A percentile compares a stretch with the other conserved stretches of the same genome.
Conservation (phyloP, 208 protist genomes). For the Crithidia thermophila region DNA sequence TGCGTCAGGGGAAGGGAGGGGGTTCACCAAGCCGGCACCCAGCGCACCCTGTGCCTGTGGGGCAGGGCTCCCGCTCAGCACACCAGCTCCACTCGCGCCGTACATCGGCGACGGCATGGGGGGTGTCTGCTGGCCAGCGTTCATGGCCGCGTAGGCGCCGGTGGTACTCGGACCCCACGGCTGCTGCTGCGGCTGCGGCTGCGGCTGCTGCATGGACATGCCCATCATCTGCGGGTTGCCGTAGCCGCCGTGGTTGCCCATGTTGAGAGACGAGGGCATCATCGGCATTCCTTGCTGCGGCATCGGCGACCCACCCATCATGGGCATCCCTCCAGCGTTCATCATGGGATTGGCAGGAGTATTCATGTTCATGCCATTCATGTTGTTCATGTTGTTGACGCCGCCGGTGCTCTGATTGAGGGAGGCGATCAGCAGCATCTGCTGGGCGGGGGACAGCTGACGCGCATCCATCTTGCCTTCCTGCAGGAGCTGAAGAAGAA, state of each 20-base stretch:
- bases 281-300: slow-evolving; percentile 6
- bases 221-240: slow-evolving; percentile 12
- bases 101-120: neutral
- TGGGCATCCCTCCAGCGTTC: slow-evolving; percentile 1
- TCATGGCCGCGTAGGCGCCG: neutral
- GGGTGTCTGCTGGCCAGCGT: neutral
- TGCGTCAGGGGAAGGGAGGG: slow-evolving; percentile 56
- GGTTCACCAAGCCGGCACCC: slow-evolving; percentile 41
- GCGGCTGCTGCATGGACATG: slow-evolving; percentile 1
- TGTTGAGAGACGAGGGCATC: slow-evolving; percentile 1
- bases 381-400: neutral
- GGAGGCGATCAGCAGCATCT: slow-evolving; percentile 33
- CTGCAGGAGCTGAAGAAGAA: slow-evolving; percentile 75
- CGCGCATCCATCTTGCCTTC: slow-evolving; percentile 69
- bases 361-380: slow-evolving; percentile 2
- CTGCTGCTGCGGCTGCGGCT: neutral
- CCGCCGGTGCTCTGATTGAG: slow-evolving; percentile 8
- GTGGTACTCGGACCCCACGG: neutral
- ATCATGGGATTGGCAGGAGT: slow-evolving; percentile 6
- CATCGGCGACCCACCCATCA: neutral
- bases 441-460: slow-evolving; percentile 65
- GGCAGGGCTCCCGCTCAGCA: too few relatives aligned
- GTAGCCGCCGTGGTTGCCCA: neutral
- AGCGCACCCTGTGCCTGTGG: slow-evolving; percentile 25
- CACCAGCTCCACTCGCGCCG: slow-evolving; percentile 1